A percentile compares a stretch with the other conserved stretches of the same genome.
These are phyloP conservation scores for Xerocomellus dryophilus DNA, from an alignment of 768 basidiomycete genomes.

Conservation along the genomic window DNA sequence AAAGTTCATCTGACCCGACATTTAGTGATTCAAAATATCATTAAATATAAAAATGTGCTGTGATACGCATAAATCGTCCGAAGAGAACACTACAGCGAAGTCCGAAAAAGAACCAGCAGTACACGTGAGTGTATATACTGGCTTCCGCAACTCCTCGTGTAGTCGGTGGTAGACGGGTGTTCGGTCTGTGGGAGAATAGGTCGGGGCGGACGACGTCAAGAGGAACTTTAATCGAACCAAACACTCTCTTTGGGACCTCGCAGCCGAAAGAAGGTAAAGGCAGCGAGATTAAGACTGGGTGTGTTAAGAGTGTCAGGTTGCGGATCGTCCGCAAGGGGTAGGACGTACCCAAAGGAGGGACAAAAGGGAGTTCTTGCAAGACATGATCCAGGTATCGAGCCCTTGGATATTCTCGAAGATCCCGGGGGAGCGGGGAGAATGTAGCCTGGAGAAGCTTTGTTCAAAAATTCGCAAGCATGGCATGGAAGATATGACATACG, in stretches of 20 bases:
- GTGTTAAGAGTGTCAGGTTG: background rate
- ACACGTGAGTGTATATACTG: background rate
- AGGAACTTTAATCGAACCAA: background rate
- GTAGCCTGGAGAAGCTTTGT: background rate
- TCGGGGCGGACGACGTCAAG: background rate
- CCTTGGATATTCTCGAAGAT: background rate
- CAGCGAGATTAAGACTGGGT: background rate
- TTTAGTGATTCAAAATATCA: background rate
- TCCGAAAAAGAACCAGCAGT: conserved; percentile 2
- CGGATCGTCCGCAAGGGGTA: background rate
- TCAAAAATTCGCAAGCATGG: background rate
- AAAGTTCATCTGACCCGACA: background rate
- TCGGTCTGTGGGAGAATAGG: background rate
- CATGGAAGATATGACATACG: background rate
- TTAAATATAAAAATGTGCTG: background rate
- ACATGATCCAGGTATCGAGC: background rate
- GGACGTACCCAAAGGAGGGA: background rate
- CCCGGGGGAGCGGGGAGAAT: background rate
- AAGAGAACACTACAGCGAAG: background rate
- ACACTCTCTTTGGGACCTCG: background rate
- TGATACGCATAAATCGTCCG: background rate
- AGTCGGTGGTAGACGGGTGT: background rate
- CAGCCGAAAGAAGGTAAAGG: conserved; percentile 6
- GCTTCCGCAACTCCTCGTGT: background rate
- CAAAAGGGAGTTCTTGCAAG: background rate